phyloP scores from a whole-genome alignment of 169 alveolate species.

The Ichthyophthirius multifiliis region DNA sequence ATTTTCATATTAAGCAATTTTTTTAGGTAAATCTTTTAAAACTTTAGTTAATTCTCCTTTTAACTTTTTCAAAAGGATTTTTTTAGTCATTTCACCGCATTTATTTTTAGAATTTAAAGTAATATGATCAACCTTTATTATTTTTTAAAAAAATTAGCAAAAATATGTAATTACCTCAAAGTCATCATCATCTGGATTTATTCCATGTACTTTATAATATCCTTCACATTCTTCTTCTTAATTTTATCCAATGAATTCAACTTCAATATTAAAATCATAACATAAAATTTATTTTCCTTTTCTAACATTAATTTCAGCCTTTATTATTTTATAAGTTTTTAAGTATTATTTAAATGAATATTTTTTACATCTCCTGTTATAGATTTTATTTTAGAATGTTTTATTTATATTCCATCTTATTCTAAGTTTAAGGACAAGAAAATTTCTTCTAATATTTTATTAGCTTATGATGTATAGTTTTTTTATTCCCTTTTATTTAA shows the following conservation, averaged over 20 bases:
- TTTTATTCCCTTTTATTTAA: conserved; percentile 3
- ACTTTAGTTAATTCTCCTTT: neutral
- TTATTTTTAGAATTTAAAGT: conserved; percentile 3
- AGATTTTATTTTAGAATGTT: neutral
- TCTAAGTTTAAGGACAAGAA: neutral
- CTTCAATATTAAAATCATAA: conserved; percentile 6
- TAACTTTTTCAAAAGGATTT: neutral
- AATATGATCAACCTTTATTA: neutral
- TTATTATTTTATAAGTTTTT: neutral
- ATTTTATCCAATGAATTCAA: conserved; percentile 4
- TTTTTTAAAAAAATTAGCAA: neutral
- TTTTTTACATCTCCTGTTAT: neutral
- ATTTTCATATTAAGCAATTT: neutral
- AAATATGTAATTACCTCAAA: neutral
- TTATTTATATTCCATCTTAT: conserved; percentile 12
- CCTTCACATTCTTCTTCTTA: conserved; percentile 1
- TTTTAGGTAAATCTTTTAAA: neutral
- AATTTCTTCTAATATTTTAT: neutral
- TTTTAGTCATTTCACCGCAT: conserved; percentile 10
- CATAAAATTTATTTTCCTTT: neutral
- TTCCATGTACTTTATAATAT: neutral
- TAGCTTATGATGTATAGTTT: neutral
- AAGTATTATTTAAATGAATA: neutral
- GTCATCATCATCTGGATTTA: conserved; percentile 16
- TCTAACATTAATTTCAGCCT: conserved; percentile 13